These are phyloP conservation scores for Alternaria sp. DNA, from an alignment of 2,329 filamentous ascomycete species.

Conservation along the genomic window DNA sequence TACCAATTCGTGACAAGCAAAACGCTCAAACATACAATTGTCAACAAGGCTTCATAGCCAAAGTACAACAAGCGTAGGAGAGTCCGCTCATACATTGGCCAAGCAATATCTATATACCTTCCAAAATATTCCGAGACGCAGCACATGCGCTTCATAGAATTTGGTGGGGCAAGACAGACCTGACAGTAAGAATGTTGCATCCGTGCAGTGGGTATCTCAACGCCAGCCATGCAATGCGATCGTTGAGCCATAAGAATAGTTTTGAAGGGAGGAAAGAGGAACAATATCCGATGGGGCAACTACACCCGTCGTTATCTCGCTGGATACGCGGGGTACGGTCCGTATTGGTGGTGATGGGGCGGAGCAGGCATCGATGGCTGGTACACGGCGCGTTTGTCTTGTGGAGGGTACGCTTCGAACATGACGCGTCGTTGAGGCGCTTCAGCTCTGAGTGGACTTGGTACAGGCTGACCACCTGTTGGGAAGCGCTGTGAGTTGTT, in stretches of 20 bases:
- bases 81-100: background rate
- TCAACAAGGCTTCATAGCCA: background rate
- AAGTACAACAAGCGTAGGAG: background rate
- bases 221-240: constrained; percentile 48
- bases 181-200: constrained; percentile 11
- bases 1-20: constrained; percentile 3
- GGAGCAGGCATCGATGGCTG: constrained; percentile 35
- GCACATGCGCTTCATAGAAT: background rate
- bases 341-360: constrained; percentile 35
- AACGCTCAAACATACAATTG: constrained; percentile 8
- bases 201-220: constrained; percentile 42
- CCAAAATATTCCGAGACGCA: background rate
- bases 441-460: constrained; percentile 44
- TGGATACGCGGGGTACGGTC: constrained; percentile 40
- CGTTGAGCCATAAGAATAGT: constrained; percentile 28
- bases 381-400: constrained; percentile 35
- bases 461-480: constrained; percentile 37
- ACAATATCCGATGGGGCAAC: background rate
- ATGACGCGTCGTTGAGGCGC: constrained; percentile 47
- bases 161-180: constrained; percentile 5
- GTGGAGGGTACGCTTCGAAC: constrained; percentile 46
- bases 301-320: constrained; percentile 30
- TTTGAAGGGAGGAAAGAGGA: constrained; percentile 7
- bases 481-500: constrained; percentile 65
- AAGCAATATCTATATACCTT: constrained; percentile 5